Base-by-base conservation (phyloP, 306 rosid genomes). In the Nissolia schottii region DNA sequence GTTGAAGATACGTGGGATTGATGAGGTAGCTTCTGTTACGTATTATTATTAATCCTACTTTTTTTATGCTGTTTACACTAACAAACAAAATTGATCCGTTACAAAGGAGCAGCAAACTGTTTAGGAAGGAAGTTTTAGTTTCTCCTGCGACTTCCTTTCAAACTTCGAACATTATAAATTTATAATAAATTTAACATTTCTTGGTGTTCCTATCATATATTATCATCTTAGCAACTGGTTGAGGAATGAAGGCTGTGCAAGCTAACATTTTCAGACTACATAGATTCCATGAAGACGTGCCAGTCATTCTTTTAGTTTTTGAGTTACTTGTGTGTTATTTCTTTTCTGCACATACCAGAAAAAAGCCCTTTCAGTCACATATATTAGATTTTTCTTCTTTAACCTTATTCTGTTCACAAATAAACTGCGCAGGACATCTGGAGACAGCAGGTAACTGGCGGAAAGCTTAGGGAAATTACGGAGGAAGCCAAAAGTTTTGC, bases 401-500 rank as follows among this genome's bases (percentile, higher is more conserved):
- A 38, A 24, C 20, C 31, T 40, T 75, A 54, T 66, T 79, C 58
- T 66, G 22, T 78, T 71, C 80, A 24, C 50, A 70, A 72, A 57
- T 56, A 65, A 53, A 76, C 7, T 66, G 37, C 79, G 53, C 89
- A 94, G 98, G 98, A 94, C 76, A 75, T 79, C 84, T 86, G 92
- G 77, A 84, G 90, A 81, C 98, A 91, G 77, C 98, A 94, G 75
- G 91, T 94, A 51, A 94, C 97, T 70, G 98, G 96, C 60, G 98
- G 96, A 75, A 94, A 94, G 79, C 97, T 94, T 37, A 89, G 94
- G 80, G 98, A 94, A 85, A 89, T 91, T 65, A 87, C 87, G 5
- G 98, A 94, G 83, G 98, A 91, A 41, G 98, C 98, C 61, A 94
- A 91, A 85, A 74, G 77, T 73, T 94, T 87, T 89, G 94, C 97